Conservation (phyloP, 768 basidiomycete species). For the Lentinus tigrinus region DNA sequence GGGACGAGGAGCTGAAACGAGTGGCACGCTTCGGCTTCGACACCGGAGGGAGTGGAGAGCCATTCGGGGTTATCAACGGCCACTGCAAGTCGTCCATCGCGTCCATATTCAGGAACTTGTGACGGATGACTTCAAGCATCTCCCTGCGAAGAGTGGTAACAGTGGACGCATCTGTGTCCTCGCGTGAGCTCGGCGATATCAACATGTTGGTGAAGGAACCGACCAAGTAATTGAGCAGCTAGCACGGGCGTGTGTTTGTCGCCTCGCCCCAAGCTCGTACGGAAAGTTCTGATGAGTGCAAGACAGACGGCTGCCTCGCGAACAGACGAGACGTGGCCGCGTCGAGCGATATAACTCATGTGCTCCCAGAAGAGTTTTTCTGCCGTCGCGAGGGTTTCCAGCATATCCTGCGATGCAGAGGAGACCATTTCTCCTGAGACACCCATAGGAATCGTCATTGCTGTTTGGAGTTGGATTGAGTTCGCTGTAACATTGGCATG, state of each 20-base stretch:
- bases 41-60: constrained; percentile 35
- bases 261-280: constrained; percentile 73
- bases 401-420: constrained; percentile 56
- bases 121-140: constrained; percentile 75
- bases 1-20: constrained; percentile 22
- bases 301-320: constrained; percentile 74
- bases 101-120: constrained; percentile 55
- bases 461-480: constrained; percentile 36
- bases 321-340: constrained; percentile 68
- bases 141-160: constrained; percentile 83
- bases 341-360: constrained; percentile 50
- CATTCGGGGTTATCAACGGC: constrained; percentile 55
- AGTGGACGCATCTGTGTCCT: constrained; percentile 60
- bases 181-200: not conserved
- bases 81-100: constrained; percentile 69
- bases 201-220: constrained; percentile 4
- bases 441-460: constrained; percentile 82
- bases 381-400: constrained; percentile 60
- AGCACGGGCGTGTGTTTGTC: constrained; percentile 47
- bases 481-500: not conserved
- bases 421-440: constrained; percentile 48
- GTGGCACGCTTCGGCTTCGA: constrained; percentile 19
- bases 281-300: constrained; percentile 70
- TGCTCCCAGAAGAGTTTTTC: constrained; percentile 70
- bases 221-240: constrained; percentile 65